Percentiles rank a stretch among this genome's conserved stretches.
phyloP scores from a whole-genome alignment of 2,329 filamentous ascomycete species.

The Sphaerulina populicola region DNA sequence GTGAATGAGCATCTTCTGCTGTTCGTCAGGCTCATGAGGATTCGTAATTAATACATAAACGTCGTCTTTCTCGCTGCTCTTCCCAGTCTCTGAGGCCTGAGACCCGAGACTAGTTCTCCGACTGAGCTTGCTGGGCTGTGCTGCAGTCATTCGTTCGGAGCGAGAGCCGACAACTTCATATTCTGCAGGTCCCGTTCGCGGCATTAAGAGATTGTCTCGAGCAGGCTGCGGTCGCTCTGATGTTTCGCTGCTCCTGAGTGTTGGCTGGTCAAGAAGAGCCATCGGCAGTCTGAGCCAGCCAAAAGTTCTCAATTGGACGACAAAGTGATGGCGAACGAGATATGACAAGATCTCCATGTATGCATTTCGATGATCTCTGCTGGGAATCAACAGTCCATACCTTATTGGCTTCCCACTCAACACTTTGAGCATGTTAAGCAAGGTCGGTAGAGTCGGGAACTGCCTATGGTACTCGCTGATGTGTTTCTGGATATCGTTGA shows the following conservation, averaged over 20 bases:
- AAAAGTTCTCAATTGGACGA: conserved; percentile 85
- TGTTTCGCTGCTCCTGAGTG: background rate
- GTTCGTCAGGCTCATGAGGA: conserved; percentile 15
- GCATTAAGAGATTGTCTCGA: conserved; percentile 21
- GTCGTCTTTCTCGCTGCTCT: background rate
- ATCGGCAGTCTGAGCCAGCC: conserved; percentile 61
- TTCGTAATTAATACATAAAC: conserved; percentile 17
- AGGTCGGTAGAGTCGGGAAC: conserved; percentile 73
- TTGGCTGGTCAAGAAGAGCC: conserved; percentile 50
- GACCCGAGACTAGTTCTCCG: conserved; percentile 13
- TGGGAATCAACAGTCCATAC: conserved; percentile 77
- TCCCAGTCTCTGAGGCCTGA: background rate
- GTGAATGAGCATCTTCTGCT: conserved; percentile 15
- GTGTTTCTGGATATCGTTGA: conserved; percentile 60
- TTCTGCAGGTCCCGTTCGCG: conserved; percentile 21
- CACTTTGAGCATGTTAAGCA: conserved; percentile 79
- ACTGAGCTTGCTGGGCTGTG: conserved; percentile 7
- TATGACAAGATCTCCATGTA: conserved; percentile 91
- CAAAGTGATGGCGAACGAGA: conserved; percentile 87
- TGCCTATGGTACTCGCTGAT: conserved; percentile 63
- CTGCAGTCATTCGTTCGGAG: conserved; percentile 23
- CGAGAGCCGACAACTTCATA: conserved; percentile 24
- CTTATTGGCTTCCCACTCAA: conserved; percentile 72
- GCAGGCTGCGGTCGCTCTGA: conserved; percentile 8
- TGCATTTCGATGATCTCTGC: conserved; percentile 73